phyloP scores from a whole-genome alignment of 129 eudicot species.

The Solidago caesia region DNA sequence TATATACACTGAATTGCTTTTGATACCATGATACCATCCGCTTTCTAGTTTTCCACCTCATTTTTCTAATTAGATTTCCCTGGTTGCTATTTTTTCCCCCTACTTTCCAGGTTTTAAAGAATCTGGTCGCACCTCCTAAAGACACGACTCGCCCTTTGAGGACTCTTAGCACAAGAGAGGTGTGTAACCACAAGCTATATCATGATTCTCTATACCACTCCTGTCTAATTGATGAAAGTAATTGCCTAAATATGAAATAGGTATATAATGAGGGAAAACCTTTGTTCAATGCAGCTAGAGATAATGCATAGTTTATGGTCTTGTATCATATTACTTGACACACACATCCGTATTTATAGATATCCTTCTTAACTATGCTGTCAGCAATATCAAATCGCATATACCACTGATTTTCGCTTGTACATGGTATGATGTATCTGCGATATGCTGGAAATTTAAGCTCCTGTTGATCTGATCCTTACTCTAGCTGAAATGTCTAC shows the following conservation, averaged over 20 bases:
- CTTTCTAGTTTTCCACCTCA: not conserved
- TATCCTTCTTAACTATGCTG: not conserved
- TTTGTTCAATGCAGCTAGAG: not conserved
- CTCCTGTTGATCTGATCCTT: not conserved
- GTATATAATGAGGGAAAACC: slow-evolving; percentile 5
- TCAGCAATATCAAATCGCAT: slow-evolving; percentile 5
- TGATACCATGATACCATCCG: slow-evolving; percentile 1
- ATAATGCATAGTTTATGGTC: not conserved
- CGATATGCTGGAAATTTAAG: not conserved
- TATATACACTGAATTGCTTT: slow-evolving; percentile 2
- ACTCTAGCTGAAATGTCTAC: not conserved
- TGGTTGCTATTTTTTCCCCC: slow-evolving; percentile 18
- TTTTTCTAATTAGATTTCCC: not conserved
- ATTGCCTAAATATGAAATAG: slow-evolving; percentile 3
- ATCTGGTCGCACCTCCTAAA: slow-evolving; percentile 66
- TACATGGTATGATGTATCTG: slow-evolving; percentile 15
- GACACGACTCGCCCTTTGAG: slow-evolving; percentile 57
- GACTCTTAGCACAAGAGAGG: slow-evolving; percentile 96
- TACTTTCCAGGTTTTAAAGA: slow-evolving; percentile 67
- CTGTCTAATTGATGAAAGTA: slow-evolving; percentile 12
- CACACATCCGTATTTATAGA: not conserved
- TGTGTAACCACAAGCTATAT: slow-evolving; percentile 26
- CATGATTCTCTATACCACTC: not conserved
- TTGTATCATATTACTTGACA: slow-evolving; percentile 14
- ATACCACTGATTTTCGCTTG: slow-evolving; percentile 2